Conservation (phyloP, 2,329 filamentous ascomycete genomes). For the Ciborinia camelliae region DNA sequence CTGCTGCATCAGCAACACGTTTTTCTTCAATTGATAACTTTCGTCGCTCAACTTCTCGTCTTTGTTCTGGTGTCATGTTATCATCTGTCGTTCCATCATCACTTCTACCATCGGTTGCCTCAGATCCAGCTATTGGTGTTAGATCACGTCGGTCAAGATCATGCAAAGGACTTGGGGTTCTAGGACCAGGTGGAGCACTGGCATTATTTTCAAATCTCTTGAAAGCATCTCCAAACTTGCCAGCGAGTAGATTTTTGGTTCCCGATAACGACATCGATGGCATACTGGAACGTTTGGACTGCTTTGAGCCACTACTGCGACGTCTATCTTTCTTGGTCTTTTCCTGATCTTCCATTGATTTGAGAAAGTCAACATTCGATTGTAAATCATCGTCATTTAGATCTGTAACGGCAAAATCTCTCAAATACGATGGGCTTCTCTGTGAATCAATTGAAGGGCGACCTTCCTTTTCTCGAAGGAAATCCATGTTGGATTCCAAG, state of each 20-base stretch:
- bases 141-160: constrained; percentile 42
- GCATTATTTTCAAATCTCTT: constrained; percentile 71
- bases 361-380: constrained; percentile 80
- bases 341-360: constrained; percentile 66
- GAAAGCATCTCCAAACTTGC: constrained; percentile 91
- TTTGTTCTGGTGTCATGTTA: constrained; percentile 79
- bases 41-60: constrained; percentile 81
- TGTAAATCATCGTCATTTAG: constrained; percentile 51
- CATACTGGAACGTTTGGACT: constrained; percentile 71
- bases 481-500: constrained; percentile 78
- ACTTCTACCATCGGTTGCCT: constrained; percentile 64
- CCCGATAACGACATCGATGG: constrained; percentile 64
- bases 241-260: constrained; percentile 78
- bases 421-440: constrained; percentile 32
- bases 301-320: constrained; percentile 50
- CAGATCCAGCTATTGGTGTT: constrained; percentile 73
- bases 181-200: constrained; percentile 41
- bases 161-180: constrained; percentile 45
- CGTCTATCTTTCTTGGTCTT: constrained; percentile 50
- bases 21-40: constrained; percentile 83
- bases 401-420: constrained; percentile 36
- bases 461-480: constrained; percentile 70
- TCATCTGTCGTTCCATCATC: constrained; percentile 66
- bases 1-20: constrained; percentile 82
- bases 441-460: constrained; percentile 34